Conservation (phyloP, 441 rosid species). For the Capsella rubella region DNA sequence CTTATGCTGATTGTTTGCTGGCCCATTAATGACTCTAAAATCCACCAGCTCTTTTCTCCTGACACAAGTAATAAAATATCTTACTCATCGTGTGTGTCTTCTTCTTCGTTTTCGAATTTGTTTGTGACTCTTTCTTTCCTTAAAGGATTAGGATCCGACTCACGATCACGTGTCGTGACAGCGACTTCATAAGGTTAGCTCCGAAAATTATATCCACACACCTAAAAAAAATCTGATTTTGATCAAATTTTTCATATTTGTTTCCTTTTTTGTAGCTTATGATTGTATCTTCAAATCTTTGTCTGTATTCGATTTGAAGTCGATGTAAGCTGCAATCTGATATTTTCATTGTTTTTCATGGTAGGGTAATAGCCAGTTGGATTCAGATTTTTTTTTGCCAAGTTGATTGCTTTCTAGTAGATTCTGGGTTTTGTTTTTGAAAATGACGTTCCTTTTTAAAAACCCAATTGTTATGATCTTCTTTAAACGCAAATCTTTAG, state of each 20-base stretch:
- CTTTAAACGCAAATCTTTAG: constrained; percentile 9
- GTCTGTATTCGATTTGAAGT: constrained; percentile 34
- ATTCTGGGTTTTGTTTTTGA: constrained; percentile 53
- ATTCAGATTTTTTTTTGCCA: constrained; percentile 56
- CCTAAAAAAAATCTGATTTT: constrained; percentile 12
- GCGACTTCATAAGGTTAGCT: constrained; percentile 21
- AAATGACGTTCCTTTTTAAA: constrained; percentile 38
- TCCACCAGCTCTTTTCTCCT: constrained; percentile 15
- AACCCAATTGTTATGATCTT: constrained; percentile 17
- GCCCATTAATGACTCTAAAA: constrained; percentile 26
- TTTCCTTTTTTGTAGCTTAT: constrained; percentile 4
- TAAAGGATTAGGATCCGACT: constrained; percentile 36
- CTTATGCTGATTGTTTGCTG: constrained; percentile 9
- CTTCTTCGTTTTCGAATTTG: constrained; percentile 37
- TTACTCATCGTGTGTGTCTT: constrained; percentile 18
- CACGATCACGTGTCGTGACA: constrained; percentile 37
- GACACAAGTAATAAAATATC: constrained; percentile 1
- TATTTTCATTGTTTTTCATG: constrained; percentile 39
- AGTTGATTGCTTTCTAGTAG: constrained; percentile 54
- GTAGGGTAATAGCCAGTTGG: constrained; percentile 48
- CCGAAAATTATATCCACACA: constrained; percentile 15
- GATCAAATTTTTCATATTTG: background rate
- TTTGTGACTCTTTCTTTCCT: background rate
- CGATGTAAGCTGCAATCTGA: constrained; percentile 31
- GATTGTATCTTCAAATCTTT: constrained; percentile 21